Evolutionary conservation across 2,329 filamentous ascomycete genomes (phyloP).

Genomic region (Erysiphe pulchra): DNA sequence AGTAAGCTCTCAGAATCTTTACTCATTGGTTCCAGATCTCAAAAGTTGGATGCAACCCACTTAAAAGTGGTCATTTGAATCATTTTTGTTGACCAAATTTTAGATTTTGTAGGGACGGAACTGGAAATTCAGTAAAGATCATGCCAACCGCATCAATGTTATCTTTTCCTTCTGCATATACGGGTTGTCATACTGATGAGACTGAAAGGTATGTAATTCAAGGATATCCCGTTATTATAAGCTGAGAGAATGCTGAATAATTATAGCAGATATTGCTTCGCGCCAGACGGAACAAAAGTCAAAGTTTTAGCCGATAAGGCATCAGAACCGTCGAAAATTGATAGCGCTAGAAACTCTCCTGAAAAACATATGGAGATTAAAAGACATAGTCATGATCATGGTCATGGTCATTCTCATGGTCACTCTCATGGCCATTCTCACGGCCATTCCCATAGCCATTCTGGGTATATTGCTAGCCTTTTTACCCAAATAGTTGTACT

Average conservation of each 20-base stretch:
- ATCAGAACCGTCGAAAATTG: background rate
- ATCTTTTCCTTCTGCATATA: constrained; percentile 31
- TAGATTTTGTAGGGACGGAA: constrained; percentile 18
- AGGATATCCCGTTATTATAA: background rate
- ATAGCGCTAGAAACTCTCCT: too few species aligned
- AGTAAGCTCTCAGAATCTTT: background rate
- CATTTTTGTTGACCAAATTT: background rate
- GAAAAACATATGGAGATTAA: constrained; percentile 6
- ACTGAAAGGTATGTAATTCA: constrained; percentile 23
- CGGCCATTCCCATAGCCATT: constrained; percentile 38
- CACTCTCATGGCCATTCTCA: too few species aligned
- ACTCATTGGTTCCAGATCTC: background rate
- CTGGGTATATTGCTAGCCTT: constrained; percentile 36
- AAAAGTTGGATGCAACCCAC: background rate
- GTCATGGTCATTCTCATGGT: constrained; percentile 18
- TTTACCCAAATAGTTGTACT: background rate
- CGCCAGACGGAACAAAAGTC: constrained; percentile 32
- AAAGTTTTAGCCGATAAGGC: constrained; percentile 17
- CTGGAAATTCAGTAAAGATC: constrained; percentile 19
- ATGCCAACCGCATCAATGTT: constrained; percentile 24
- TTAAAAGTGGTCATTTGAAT: background rate
- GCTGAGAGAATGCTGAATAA: background rate
- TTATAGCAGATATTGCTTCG: constrained; percentile 33
- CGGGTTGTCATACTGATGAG: constrained; percentile 37
- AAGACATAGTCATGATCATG: constrained; percentile 3